Base-by-base conservation (phyloP, 2,329 filamentous ascomycete species). In the Monilinia fructigena region DNA sequence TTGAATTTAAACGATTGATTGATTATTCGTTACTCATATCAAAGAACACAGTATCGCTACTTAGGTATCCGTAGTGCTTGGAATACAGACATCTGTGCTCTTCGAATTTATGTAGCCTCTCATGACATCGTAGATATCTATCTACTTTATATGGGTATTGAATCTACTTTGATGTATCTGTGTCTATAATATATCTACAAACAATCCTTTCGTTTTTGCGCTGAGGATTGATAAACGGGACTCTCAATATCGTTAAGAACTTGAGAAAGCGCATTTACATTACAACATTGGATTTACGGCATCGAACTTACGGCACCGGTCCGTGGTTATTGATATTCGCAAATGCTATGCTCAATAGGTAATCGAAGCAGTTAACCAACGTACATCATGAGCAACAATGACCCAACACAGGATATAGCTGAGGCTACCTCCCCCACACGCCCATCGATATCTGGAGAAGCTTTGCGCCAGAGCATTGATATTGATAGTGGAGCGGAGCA, bases 341-440 rank as follows among this genome's bases (percentile, higher is more conserved):
- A 38, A 31, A 60, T 66, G 64, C 55, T 66, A 50, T 55, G 55
- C 35, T 42, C 72, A 68, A 69, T 68, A 67, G 53, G 63, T 50
- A 64, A 38, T 61, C 63, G n/a, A 66, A 40, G 38, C 12, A 40
- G 38, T 40, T 40, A 40, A 40, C 53, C 63, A 16, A 66, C 40
- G 56, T 63, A 62, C 67, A 73, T 65, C 59, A 75, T 75, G 74
- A 74, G 71, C 72, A 69, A 74, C 70, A 71, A 72, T 70, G 69
- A 60, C 67, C 63, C 65, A 70, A 56, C 64, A 59, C 55, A 68
- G 67, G 69, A 69, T 66, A 67, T 67, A 68, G 60, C 68, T 59
- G 61, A 67, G 56, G 63, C 68, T 23, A 58, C 56, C 52, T 66
- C 68, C 62, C 59, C 67, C 11, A 68, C 70, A 66, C 63, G 54